Base-by-base conservation (phyloP, 2,329 filamentous ascomycete species). In the Aspergillus arachidicola region DNA sequence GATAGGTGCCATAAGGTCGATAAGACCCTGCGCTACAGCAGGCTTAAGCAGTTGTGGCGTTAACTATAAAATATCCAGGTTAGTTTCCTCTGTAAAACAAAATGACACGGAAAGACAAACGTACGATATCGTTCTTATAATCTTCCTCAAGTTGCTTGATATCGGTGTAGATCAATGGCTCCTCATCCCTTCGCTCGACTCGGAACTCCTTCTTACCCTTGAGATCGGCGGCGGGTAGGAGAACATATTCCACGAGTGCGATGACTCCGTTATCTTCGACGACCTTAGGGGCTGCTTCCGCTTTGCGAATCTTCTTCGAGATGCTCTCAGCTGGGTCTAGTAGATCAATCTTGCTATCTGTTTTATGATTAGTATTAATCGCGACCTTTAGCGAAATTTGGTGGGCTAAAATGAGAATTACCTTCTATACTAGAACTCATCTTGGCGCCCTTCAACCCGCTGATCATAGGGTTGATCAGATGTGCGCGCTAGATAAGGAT, bases 1-100 rank as follows among this genome's bases (percentile, higher is more conserved):
- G 64, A 99, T 94, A 1, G 94, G 93, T 2, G 85, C 87, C 62
- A 97, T 84, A 14, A 98, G 85, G 45, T 86, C 83, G 68, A 87
- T 88, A 23, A 99, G 85, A 11, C 88, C 92, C 58, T 87, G 85
- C 6, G 91, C 86, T 6, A 96, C 88, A 12, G 92, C 93, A n/a
- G 89, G 86, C 82, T 99, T 98, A 58, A 98, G 83, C 14, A 91
- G 81, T 82, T 97, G 94, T 0, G 95, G 95, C 1, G 91, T 93
- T 65, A 97, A 85, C 85, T 89, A 67, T 34, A 60, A 16, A 32
- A n/a, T 21, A 58, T 10, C 60, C 2, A 60, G 7, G 54, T 68
- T 62, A 66, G 61, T 64, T 23, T 36, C 14, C 21, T 38, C 41
- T 53, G 21, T 19, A 16, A 21, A 19, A 36, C 9, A 3, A 0